Percentiles rank a stretch among this genome's conserved stretches.
These are phyloP conservation scores for Pyrrhoderma lamaoense DNA, from an alignment of 1,284 basidiomycete species.

Conservation along the genomic window DNA sequence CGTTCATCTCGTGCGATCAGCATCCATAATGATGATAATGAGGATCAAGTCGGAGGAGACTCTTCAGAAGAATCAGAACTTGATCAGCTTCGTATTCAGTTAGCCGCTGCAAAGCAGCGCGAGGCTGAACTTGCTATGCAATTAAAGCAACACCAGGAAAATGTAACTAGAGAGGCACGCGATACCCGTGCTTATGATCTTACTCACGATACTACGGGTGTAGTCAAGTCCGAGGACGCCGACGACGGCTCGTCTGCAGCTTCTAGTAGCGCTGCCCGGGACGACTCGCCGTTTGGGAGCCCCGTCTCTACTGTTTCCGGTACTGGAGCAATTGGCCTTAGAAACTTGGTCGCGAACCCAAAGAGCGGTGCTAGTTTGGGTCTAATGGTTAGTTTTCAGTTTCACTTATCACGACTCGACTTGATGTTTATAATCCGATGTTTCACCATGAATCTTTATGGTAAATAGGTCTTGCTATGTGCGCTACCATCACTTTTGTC, in stretches of 20 bases:
- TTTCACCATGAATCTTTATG: too few species aligned
- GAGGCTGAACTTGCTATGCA: conserved; percentile 60
- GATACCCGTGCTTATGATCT: neutral
- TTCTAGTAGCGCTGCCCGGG: conserved; percentile 30
- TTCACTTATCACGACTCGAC: conserved; percentile 19
- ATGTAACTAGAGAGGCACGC: neutral
- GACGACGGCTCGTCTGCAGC: conserved; percentile 23
- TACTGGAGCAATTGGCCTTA: conserved; percentile 3
- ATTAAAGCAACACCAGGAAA: conserved; percentile 32
- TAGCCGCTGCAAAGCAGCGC: conserved; percentile 57
- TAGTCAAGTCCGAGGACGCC: conserved; percentile 7
- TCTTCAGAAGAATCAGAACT: conserved; percentile 37
- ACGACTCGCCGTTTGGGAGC: conserved; percentile 36
- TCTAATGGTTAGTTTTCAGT: conserved; percentile 50
- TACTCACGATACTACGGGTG: neutral
- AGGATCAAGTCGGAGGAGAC: neutral
- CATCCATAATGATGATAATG: neutral
- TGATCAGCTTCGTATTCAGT: conserved; percentile 55
- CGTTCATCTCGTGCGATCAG: neutral
- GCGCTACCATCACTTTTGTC: conserved; percentile 69
- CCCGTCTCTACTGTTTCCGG: neutral
- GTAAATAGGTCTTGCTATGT: conserved; percentile 54
- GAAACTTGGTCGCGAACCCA: conserved; percentile 21
- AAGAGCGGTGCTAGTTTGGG: conserved; percentile 56
- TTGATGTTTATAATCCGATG: too few species aligned